Evolutionary conservation across 768 basidiomycete genomes (phyloP).

Genomic region (Tricholoma furcatifolium): DNA sequence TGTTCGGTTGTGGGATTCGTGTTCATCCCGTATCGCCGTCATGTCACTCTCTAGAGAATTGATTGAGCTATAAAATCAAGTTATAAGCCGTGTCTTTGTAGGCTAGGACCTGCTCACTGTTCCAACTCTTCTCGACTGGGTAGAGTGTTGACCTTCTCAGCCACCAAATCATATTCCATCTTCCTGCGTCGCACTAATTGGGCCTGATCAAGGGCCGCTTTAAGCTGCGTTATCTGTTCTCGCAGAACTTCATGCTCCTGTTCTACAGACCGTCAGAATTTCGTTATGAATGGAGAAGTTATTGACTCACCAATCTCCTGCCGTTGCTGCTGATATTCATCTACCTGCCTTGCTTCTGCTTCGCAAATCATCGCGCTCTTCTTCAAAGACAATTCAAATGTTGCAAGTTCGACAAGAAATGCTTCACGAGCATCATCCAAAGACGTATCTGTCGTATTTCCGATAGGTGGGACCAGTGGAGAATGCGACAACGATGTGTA

Average conservation of each 20-base stretch:
- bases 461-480: constrained; percentile 36
- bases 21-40: constrained; percentile 68
- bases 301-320: constrained; percentile 64
- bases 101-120: constrained; percentile 47
- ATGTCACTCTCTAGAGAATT: constrained; percentile 74
- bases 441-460: constrained; percentile 23
- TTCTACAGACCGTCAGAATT: constrained; percentile 38
- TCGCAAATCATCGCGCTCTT: constrained; percentile 84
- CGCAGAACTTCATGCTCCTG: constrained; percentile 67
- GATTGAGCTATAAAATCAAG: constrained; percentile 51
- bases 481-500: constrained; percentile 61
- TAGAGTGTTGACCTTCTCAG: constrained; percentile 79
- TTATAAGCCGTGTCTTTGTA: background rate
- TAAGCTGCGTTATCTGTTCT: constrained; percentile 76
- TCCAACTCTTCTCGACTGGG: constrained; percentile 77
- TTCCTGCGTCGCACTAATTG: constrained; percentile 74
- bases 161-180: constrained; percentile 83
- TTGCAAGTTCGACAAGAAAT: constrained; percentile 73
- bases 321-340: constrained; percentile 76
- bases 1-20: constrained; percentile 66
- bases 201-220: constrained; percentile 72
- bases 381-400: constrained; percentile 72
- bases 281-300: background rate
- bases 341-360: constrained; percentile 82
- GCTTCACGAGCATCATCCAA: constrained; percentile 76